Conservation (phyloP, 768 basidiomycete species). For the Hypholoma fasciculare region DNA sequence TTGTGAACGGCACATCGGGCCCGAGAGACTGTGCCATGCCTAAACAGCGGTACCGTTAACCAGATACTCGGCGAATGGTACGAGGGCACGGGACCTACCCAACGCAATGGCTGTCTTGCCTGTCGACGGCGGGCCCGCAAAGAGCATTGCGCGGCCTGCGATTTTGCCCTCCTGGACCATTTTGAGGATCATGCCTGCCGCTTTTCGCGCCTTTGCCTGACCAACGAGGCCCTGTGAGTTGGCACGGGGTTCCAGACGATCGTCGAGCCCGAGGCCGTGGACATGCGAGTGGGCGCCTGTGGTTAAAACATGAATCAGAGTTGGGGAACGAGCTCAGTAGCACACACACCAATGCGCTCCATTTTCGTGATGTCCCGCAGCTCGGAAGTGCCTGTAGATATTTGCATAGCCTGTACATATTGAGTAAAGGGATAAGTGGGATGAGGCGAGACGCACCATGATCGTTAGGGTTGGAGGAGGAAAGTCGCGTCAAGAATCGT, state of each 20-base stretch:
- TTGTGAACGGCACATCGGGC: slow-evolving; percentile 94
- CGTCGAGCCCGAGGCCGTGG: slow-evolving; percentile 91
- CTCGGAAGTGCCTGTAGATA: slow-evolving; percentile 76
- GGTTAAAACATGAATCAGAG: not conserved
- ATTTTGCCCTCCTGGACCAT: slow-evolving; percentile 98
- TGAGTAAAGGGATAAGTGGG: not conserved
- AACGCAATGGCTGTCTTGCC: slow-evolving; percentile 99
- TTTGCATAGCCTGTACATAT: slow-evolving; percentile 57
- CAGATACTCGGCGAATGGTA: slow-evolving; percentile 17
- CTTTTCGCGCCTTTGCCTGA: slow-evolving; percentile 93
- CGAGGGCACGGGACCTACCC: slow-evolving; percentile 49
- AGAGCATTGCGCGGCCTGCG: slow-evolving; percentile 93
- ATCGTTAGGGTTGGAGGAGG: slow-evolving; percentile 5
- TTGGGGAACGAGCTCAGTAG: not conserved
- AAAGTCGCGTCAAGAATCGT: slow-evolving; percentile 13
- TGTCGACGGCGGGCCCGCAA: slow-evolving; percentile 96
- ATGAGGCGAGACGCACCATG: slow-evolving; percentile 17
- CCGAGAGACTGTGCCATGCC: slow-evolving; percentile 98
- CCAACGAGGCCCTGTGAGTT: slow-evolving; percentile 97
- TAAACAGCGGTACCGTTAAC: slow-evolving; percentile 24
- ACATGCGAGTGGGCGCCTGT: slow-evolving; percentile 93
- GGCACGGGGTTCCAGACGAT: slow-evolving; percentile 83
- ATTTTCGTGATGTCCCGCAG: slow-evolving; percentile 88
- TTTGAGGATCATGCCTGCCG: slow-evolving; percentile 95
- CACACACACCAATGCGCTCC: slow-evolving; percentile 78